phyloP scores from a whole-genome alignment of 2,329 filamentous ascomycete species.

The Sclerotinia borealis region DNA sequence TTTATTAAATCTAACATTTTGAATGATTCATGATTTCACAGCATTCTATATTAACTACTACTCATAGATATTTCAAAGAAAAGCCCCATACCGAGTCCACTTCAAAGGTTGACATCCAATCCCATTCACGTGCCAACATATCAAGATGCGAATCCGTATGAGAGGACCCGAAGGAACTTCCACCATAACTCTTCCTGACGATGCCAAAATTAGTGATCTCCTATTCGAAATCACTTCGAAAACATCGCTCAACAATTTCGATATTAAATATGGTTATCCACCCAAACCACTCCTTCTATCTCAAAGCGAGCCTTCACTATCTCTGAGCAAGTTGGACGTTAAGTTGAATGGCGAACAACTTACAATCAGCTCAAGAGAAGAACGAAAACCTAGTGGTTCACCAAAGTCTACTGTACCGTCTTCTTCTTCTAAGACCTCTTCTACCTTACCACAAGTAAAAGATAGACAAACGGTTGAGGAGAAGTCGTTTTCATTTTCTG shows the following conservation, averaged over 20 bases:
- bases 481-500: slow-evolving; percentile 15
- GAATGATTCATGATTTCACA: background rate
- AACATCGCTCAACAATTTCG: slow-evolving; percentile 60
- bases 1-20: background rate
- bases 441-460: background rate
- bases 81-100: background rate
- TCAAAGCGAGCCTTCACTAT: slow-evolving; percentile 38
- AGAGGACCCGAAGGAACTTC: slow-evolving; percentile 69
- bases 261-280: slow-evolving; percentile 81
- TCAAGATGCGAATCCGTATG: slow-evolving; percentile 64
- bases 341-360: slow-evolving; percentile 64
- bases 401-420: background rate
- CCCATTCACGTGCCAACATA: slow-evolving; percentile 2
- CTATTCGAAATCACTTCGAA: slow-evolving; percentile 54
- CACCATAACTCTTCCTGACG: slow-evolving; percentile 61
- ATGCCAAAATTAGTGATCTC: slow-evolving; percentile 59
- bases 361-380: slow-evolving; percentile 40
- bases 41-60: too few species aligned
- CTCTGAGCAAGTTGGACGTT: slow-evolving; percentile 50
- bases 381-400: background rate
- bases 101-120: too few species aligned
- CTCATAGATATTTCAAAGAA: background rate
- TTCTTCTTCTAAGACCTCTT: background rate
- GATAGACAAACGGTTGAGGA: background rate
- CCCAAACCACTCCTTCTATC: slow-evolving; percentile 62